Evolutionary conservation across 1,284 basidiomycete genomes (phyloP), one percentile per base, ranked within the genome.

Genomic region (Apiotrichum porosum): DNA sequence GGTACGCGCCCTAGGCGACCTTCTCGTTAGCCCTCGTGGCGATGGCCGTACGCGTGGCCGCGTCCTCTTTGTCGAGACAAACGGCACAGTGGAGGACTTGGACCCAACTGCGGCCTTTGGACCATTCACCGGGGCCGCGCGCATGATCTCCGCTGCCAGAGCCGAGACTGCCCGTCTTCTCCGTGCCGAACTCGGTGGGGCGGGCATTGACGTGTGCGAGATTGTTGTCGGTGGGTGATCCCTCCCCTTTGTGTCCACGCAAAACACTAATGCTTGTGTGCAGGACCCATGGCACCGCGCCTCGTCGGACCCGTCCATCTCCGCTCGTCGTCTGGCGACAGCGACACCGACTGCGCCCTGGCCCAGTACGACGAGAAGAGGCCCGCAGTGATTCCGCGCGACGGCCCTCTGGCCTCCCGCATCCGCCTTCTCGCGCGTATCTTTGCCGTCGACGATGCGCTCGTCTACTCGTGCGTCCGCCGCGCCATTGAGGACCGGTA

Each of bases 401-500:
- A 47, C 32, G 38, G 42, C n/a, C 37, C 31, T 3, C 48, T 64
- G 22, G 37, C 53, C 1, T 54, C 55, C n/a, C 60, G 60, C 10
- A 41, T 66, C 12, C 52, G 57, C 19, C 49, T 63, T 4, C 47
- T 70, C 5, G 56, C 59, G 2, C 58, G 59, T 6, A 50, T 68
- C 21, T 70, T 62, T 47, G 68, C 66, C 15, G 68, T 70, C 26
- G 68, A 70, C 52, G 65, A 70, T 28, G 68, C 65, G 12, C 59
- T 70, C 17, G 57, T 70, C 23, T 68, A 61, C 53, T 65, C 66
- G 19, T 61, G 63, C 15, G 66, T 70, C 22, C 50, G 63, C 36
- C 54, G 65, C 10, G 68, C 68, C 3, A 63, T 70, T 38, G 65
- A 68, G 52, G 68, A 70, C 39, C 54, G 57, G 9, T 67, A 70